A percentile compares a stretch with the other conserved stretches of the same genome.
These are phyloP conservation scores for Coemansia brasiliensis DNA, from an alignment of 192 early-diverging fungal genomes.

Conservation along the genomic window DNA sequence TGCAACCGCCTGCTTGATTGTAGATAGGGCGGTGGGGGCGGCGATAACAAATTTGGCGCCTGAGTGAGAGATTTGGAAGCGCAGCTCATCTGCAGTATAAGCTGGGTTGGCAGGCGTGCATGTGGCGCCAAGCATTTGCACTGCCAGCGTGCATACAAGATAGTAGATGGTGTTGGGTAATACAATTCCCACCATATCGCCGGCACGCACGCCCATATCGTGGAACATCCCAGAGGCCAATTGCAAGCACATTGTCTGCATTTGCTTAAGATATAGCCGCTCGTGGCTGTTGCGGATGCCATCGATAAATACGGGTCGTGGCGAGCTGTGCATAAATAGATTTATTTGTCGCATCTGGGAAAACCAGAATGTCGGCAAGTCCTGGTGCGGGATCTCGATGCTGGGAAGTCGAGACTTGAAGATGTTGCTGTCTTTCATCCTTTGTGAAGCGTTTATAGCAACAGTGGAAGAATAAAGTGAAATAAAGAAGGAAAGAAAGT, in stretches of 20 bases:
- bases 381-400: slow-evolving; percentile 26
- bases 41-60: slow-evolving; percentile 65
- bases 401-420: slow-evolving; percentile 27
- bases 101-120: slow-evolving; percentile 74
- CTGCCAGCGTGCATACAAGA: slow-evolving; percentile 59
- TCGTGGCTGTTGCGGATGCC: neutral
- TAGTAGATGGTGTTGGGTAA: slow-evolving; percentile 69
- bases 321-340: slow-evolving; percentile 19
- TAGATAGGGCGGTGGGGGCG: slow-evolving; percentile 5
- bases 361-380: slow-evolving; percentile 48
- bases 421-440: slow-evolving; percentile 4
- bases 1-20: neutral
- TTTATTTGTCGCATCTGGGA: slow-evolving; percentile 9
- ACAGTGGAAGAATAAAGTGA: neutral
- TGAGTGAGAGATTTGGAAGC: slow-evolving; percentile 71
- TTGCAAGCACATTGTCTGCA: slow-evolving; percentile 9
- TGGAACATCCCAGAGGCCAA: slow-evolving; percentile 25
- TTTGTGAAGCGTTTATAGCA: neutral
- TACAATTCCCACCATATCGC: slow-evolving; percentile 71
- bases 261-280: neutral
- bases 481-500: neutral
- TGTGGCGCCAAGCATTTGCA: slow-evolving; percentile 60
- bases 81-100: slow-evolving; percentile 73
- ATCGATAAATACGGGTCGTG: slow-evolving; percentile 19
- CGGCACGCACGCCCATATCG: slow-evolving; percentile 58